These are phyloP conservation scores for Botryosphaeria dothidea DNA, from an alignment of 2,329 filamentous ascomycete genomes.

Conservation along the genomic window DNA sequence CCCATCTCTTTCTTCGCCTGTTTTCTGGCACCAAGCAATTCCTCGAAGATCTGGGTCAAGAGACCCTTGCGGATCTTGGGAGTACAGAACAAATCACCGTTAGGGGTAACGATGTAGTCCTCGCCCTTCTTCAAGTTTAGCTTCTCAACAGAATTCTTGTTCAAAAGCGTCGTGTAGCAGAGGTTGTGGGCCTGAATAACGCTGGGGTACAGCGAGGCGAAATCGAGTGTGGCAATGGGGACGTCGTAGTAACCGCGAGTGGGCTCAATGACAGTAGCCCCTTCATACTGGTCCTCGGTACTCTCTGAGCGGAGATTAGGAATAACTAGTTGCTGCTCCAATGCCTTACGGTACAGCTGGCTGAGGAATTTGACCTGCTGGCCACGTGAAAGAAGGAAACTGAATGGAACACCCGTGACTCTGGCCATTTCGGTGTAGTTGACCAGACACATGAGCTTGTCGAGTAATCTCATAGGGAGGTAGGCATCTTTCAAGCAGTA, in stretches of 20 bases:
- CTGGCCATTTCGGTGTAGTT: constrained; percentile 99
- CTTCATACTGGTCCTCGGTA: constrained; percentile 88
- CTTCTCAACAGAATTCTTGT: constrained; percentile 74
- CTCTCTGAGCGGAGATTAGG: constrained; percentile 75
- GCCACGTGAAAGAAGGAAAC: constrained; percentile 84
- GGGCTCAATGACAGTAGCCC: constrained; percentile 96
- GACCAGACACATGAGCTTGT: constrained; percentile 96
- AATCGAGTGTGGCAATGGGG: constrained; percentile 95
- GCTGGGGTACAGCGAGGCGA: constrained; percentile 95
- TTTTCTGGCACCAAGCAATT: constrained; percentile 88
- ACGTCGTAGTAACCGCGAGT: constrained; percentile 91
- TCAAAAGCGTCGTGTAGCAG: constrained; percentile 92
- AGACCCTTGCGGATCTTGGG: constrained; percentile 86
- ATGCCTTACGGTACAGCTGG: constrained; percentile 91
- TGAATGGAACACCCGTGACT: constrained; percentile 98
- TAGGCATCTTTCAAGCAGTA: constrained; percentile 99
- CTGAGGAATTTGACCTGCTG: constrained; percentile 98
- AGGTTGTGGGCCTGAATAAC: constrained; percentile 99
- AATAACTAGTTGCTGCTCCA: constrained; percentile 91
- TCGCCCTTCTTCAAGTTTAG: constrained; percentile 80
- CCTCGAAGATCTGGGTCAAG: constrained; percentile 92
- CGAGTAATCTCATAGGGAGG: constrained; percentile 88
- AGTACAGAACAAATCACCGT: constrained; percentile 91
- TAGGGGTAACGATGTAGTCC: constrained; percentile 95
- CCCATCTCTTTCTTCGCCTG: constrained; percentile 89